Evolutionary conservation across 176 grass and related monocot genomes (phyloP).

Genomic region (Urochloa ruziziensis): DNA sequence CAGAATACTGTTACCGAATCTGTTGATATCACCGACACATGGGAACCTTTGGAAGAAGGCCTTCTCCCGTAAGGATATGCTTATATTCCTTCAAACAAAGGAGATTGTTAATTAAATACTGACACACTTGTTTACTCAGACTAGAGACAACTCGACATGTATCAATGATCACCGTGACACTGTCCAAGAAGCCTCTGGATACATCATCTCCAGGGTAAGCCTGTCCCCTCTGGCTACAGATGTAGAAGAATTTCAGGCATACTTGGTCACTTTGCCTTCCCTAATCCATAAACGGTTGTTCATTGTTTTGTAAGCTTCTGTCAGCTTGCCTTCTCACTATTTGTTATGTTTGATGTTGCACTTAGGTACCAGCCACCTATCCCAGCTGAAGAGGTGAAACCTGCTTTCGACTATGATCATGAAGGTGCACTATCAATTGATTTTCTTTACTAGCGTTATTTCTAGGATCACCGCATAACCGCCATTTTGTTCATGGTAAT

Average conservation of each 20-base stretch:
- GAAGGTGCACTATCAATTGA: conserved; percentile 42
- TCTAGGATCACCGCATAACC: background rate
- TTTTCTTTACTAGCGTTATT: background rate
- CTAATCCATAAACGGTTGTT: background rate
- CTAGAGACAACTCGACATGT: conserved; percentile 84
- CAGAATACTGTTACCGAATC: conserved; percentile 71
- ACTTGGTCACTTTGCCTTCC: background rate
- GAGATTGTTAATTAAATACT: conserved; percentile 16
- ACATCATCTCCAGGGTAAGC: conserved; percentile 77
- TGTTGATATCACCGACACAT: conserved; percentile 80
- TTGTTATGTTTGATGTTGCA: conserved; percentile 15
- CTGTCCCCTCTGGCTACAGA: background rate
- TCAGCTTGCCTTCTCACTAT: conserved; percentile 7
- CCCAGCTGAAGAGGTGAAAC: conserved; percentile 67
- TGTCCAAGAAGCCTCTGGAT: conserved; percentile 75
- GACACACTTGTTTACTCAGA: conserved; percentile 35
- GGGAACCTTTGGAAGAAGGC: conserved; percentile 96
- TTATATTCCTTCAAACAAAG: conserved; percentile 14
- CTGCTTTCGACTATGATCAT: conserved; percentile 68
- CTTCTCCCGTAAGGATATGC: conserved; percentile 69
- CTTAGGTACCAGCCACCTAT: conserved; percentile 82
- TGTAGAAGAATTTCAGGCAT: background rate
- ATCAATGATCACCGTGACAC: conserved; percentile 82
- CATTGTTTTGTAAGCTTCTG: background rate
- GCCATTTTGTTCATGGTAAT: background rate